Evolutionary conservation across 345 rosid genomes (phyloP).

Genomic region (Salix purpurea): DNA sequence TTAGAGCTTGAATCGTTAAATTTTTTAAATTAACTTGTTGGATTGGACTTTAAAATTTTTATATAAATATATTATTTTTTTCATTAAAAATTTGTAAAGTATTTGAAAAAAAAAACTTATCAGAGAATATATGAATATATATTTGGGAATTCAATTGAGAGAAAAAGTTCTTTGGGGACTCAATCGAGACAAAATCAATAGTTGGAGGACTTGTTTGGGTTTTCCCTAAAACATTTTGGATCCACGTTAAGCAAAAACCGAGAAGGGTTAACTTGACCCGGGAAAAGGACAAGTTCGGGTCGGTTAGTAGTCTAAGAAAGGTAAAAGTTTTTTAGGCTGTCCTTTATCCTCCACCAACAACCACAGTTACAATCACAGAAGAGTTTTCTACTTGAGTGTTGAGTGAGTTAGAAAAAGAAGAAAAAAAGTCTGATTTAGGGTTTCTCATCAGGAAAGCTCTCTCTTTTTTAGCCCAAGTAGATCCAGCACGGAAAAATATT

Average conservation of each 20-base stretch:
- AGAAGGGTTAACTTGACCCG: constrained; percentile 1
- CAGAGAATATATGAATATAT: not conserved
- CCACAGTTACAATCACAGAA: constrained; percentile 14
- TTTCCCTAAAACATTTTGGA: not conserved
- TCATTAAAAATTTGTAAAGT: no score
- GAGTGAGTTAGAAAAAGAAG: constrained; percentile 1
- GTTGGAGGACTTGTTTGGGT: not conserved
- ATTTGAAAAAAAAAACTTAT: not conserved
- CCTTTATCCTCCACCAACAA: constrained; percentile 16
- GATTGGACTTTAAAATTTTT: no score
- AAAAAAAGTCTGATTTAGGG: constrained; percentile 16
- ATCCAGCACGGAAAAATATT: constrained; percentile 1
- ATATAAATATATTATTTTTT: no score
- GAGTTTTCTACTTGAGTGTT: constrained; percentile 17
- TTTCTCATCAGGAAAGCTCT: constrained; percentile 14
- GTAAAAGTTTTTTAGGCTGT: constrained; percentile 10
- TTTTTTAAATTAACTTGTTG: no score
- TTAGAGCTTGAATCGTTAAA: no score
- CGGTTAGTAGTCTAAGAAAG: constrained; percentile 22
- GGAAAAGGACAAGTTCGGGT: not conserved
- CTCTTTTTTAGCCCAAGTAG: constrained; percentile 1
- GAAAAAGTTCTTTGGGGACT: no score
- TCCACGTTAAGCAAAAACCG: not conserved
- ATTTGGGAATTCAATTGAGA: not conserved
- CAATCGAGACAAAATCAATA: not conserved